phyloP scores from a whole-genome alignment of 805 yeast species.

The Candida michaelii region DNA sequence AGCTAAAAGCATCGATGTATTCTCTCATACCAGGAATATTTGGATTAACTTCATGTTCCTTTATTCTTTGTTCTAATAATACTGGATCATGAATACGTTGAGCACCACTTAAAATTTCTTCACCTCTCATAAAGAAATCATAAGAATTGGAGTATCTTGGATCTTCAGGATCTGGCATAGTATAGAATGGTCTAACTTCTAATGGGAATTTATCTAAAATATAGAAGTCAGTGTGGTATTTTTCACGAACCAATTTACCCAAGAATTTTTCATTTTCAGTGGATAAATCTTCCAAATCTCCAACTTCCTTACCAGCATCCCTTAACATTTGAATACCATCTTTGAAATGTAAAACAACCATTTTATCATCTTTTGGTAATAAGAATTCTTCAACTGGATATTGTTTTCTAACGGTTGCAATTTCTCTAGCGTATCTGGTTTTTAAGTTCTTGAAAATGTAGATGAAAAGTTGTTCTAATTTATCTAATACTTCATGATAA shows the following conservation, averaged over 20 bases:
- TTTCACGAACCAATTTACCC: constrained; percentile 88
- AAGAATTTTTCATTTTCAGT: constrained; percentile 94
- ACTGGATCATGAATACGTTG: constrained; percentile 97
- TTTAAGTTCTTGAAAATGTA: constrained; percentile 86
- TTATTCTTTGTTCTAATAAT: constrained; percentile 78
- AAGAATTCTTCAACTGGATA: constrained; percentile 97
- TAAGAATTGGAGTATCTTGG: constrained; percentile 94
- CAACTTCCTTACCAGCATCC: constrained; percentile 83
- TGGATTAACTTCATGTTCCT: constrained; percentile 79
- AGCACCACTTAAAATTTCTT: constrained; percentile 98
- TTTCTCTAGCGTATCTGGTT: constrained; percentile 75
- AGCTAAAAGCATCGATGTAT: constrained; percentile 87
- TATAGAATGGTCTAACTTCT: constrained; percentile 96
- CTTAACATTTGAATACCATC: constrained; percentile 88
- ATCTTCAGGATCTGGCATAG: constrained; percentile 96
- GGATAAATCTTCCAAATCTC: constrained; percentile 83
- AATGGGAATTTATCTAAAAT: constrained; percentile 97
- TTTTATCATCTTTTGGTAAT: constrained; percentile 89
- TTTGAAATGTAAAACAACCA: constrained; percentile 85
- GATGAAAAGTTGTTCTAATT: constrained; percentile 71
- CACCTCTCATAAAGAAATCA: constrained; percentile 99
- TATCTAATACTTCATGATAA: constrained; percentile 82
- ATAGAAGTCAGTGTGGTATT: constrained; percentile 96
- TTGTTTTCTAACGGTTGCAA: constrained; percentile 87
- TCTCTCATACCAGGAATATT: constrained; percentile 80